These are phyloP conservation scores for Lactifluus subvellereus DNA, from an alignment of 768 basidiomycete genomes.

Conservation along the genomic window DNA sequence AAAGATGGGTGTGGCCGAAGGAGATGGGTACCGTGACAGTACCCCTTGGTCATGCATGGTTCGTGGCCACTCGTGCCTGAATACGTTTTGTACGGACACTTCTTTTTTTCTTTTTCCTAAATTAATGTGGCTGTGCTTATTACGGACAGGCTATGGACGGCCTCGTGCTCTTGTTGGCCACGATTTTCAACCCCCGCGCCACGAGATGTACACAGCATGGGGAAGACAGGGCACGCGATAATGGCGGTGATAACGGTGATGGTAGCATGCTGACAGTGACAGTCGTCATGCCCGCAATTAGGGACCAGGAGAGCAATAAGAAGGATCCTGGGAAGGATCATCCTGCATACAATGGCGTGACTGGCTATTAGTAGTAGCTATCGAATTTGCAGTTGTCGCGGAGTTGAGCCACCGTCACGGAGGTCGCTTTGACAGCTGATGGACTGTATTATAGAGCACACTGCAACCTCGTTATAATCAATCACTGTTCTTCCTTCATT, in stretches of 20 bases:
- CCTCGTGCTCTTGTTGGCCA: slow-evolving; percentile 52
- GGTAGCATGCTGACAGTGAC: too few species aligned
- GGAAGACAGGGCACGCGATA: not conserved
- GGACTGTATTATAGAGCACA: not conserved
- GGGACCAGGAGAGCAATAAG: too few species aligned
- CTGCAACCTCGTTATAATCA: not conserved
- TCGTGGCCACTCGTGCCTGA: too few species aligned
- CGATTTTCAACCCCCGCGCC: slow-evolving; percentile 60
- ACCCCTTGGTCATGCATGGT: too few species aligned
- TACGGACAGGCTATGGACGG: slow-evolving; percentile 50
- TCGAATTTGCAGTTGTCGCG: not conserved
- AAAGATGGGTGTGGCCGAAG: too few species aligned
- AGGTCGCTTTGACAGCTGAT: not conserved
- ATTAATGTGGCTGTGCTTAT: not conserved
- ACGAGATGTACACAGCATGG: slow-evolving; percentile 24
- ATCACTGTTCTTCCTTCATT: not conserved
- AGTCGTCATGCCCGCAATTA: too few species aligned
- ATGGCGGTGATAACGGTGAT: not conserved
- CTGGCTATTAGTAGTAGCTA: not conserved
- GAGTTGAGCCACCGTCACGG: not conserved
- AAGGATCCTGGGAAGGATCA: too few species aligned
- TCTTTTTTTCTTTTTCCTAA: too few species aligned
- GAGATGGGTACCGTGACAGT: too few species aligned
- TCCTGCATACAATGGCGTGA: too few species aligned
- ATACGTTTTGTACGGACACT: too few species aligned